phyloP scores from a whole-genome alignment of 371 early-diverging fungal species.

The Mucor mucedo region DNA sequence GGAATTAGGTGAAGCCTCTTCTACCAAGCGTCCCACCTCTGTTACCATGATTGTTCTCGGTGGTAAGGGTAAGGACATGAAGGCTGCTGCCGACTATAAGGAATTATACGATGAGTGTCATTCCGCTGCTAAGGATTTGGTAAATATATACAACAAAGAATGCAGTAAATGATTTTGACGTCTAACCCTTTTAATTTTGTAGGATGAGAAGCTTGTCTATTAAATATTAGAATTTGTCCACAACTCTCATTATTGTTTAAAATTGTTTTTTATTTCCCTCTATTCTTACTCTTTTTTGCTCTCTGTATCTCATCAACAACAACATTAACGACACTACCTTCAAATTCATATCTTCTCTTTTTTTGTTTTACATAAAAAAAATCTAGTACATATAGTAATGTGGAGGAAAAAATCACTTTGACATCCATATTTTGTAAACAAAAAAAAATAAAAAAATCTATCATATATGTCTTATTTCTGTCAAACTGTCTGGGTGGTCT shows the following conservation, averaged over 20 bases:
- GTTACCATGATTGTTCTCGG: slow-evolving; percentile 88
- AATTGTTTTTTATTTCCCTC: neutral
- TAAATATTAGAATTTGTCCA: slow-evolving; percentile 15
- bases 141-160: slow-evolving; percentile 31
- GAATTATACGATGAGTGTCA: slow-evolving; percentile 82
- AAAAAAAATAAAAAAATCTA: neutral
- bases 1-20: slow-evolving; percentile 89
- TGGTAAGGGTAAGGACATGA: slow-evolving; percentile 72
- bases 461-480: neutral
- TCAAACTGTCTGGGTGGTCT: neutral
- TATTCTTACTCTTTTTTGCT: neutral
- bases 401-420: neutral
- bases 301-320: slow-evolving; percentile 1
- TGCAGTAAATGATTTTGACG: neutral
- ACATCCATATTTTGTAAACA: slow-evolving; percentile 3
- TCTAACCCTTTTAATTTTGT: neutral
- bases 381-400: neutral
- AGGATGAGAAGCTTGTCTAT: slow-evolving; percentile 45
- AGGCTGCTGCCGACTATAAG: slow-evolving; percentile 80
- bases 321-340: neutral
- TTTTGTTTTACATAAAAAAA: neutral
- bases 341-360: neutral
- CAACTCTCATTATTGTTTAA: neutral
- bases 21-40: slow-evolving; percentile 95
- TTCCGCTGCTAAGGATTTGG: slow-evolving; percentile 70